Evolutionary conservation across 176 grass and related monocot genomes (phyloP).

Genomic region (Dactylis glomerata): DNA sequence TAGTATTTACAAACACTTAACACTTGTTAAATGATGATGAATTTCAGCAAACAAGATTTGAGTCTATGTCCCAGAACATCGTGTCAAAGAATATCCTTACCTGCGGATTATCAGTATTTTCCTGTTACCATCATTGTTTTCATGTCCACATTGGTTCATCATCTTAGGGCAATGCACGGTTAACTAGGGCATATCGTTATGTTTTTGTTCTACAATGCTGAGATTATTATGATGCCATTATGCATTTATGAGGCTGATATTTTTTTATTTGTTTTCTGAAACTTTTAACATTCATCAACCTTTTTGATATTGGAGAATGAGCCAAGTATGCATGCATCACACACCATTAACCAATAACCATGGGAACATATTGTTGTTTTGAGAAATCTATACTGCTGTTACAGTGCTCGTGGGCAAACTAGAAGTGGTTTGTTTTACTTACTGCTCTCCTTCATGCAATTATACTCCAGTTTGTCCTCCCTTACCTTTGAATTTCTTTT

Average conservation of each 20-base stretch:
- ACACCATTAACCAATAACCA: background rate
- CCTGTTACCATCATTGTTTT: background rate
- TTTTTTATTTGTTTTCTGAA: background rate
- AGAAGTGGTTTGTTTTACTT: background rate
- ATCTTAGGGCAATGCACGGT: background rate
- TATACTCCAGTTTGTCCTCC: background rate
- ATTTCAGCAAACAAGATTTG: slow-evolving; percentile 92
- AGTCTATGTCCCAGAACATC: slow-evolving; percentile 86
- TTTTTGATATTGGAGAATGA: background rate
- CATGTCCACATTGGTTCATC: background rate
- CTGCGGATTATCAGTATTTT: slow-evolving; percentile 18
- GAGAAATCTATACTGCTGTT: background rate
- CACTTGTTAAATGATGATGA: slow-evolving; percentile 23
- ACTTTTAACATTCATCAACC: background rate
- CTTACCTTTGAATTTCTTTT: background rate
- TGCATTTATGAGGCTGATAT: slow-evolving; percentile 12
- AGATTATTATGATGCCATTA: background rate
- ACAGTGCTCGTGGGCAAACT: background rate
- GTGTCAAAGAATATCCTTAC: slow-evolving; percentile 96
- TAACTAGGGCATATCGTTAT: background rate
- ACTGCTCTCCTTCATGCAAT: background rate
- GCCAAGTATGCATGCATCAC: background rate
- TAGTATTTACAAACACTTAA: slow-evolving; percentile 9
- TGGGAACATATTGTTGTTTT: slow-evolving; percentile 6
- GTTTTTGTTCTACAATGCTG: background rate